Base-by-base conservation (phyloP, 2,329 filamentous ascomycete species). In the Dothiorella sarmentorum region DNA sequence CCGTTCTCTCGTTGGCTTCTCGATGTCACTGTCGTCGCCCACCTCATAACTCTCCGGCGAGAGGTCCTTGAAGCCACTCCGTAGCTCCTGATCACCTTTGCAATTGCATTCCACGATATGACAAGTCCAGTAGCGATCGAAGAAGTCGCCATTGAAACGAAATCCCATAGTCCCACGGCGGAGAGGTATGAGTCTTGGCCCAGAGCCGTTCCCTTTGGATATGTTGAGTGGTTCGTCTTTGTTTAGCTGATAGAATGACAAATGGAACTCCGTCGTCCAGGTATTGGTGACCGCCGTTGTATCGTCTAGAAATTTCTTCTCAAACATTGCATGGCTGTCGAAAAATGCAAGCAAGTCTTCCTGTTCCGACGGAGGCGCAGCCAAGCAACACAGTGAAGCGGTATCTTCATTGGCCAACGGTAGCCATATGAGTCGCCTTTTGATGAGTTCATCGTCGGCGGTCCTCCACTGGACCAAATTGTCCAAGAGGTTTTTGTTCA, bases 251-350 rank as follows among this genome's bases (percentile, higher is more conserved):
- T 37, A 37, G 9, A 37, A 37, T 1, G 62, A 65, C 7, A 70
- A 59, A 51, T 70, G 67, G 9, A 71, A 52, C 57, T 71, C 68
- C 0, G 68, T 71, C 20, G 63, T 63, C 69, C 69, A 72, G 0
- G 31, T 58, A 29, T 72, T 72, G 15, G 62, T 7, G 0, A 62
- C 47, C 24, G 62, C 61, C 1, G 60, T 63, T 1, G 65, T 66
- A 6, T 66, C 63, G 26, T 71, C 69, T 44, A 66, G 65, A 37
- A 68, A 61, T 27, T 62, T 62, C 1, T 61, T 61, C 11, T 63
- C 53, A 2, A 61, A 56, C 6, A 53, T 58, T 0, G 40, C 47
- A 45, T 71, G 66, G 0, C 66, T 62, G 7, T 69, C 60, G 27
- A 61, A 63, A 49, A 69, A 69, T 0, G 1, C 44, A 52, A 1